Evolutionary conservation across 192 early-diverging fungal species (phyloP).

Genomic region (Ambispora gerdemannii): DNA sequence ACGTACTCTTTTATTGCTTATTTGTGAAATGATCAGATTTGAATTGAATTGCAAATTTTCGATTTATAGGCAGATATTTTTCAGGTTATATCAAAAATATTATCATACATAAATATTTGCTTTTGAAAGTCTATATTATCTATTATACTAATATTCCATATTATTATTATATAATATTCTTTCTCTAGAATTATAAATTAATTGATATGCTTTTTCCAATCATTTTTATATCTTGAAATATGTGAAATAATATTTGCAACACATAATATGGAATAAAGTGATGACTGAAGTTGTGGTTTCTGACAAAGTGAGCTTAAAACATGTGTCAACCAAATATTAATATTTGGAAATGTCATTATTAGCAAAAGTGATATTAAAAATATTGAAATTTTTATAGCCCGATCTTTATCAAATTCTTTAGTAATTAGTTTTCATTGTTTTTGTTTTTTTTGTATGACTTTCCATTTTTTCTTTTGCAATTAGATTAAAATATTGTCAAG

Average conservation of each 20-base stretch:
- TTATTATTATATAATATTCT: not conserved
- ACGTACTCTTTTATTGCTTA: not conserved
- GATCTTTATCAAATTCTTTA: not conserved
- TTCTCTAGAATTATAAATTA: not conserved
- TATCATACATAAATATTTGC: not conserved
- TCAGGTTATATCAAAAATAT: slow-evolving; percentile 1
- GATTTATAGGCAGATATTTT: not conserved
- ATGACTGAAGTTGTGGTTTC: not conserved
- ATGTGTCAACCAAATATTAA: not conserved
- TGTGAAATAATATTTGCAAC: slow-evolving; percentile 1
- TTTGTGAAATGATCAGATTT: not conserved
- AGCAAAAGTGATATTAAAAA: not conserved
- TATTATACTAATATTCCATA: not conserved
- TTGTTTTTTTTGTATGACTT: not conserved
- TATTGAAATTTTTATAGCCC: not conserved
- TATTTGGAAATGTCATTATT: not conserved
- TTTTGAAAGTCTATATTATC: not conserved
- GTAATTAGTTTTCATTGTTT: not conserved
- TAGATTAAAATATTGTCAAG: not conserved
- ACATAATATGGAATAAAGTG: not conserved
- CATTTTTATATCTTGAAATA: not conserved
- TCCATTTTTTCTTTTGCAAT: not conserved
- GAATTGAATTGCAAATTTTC: not conserved
- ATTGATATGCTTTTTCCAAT: not conserved
- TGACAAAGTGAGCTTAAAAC: not conserved